These are phyloP conservation scores for Amoebophrya sp. DNA, from an alignment of 169 alveolate genomes.

Conservation along the genomic window DNA sequence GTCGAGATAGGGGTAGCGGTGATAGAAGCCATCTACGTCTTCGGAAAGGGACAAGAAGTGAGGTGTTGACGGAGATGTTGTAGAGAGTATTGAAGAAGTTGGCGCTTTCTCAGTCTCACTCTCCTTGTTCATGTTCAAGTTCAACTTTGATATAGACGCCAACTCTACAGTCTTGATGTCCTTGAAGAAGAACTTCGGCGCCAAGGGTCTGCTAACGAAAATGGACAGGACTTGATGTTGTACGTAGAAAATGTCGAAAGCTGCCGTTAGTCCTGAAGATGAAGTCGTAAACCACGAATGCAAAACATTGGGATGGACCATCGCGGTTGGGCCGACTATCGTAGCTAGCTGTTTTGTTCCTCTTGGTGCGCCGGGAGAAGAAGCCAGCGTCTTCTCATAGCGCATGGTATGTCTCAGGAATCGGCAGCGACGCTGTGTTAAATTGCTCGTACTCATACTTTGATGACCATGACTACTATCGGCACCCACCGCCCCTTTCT, in stretches of 20 bases:
- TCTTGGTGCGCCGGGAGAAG: no score
- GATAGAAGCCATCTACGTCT: not conserved
- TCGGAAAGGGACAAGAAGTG: not conserved
- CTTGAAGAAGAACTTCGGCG: constrained; percentile 2
- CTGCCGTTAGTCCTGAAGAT: not conserved
- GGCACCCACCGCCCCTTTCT: not conserved
- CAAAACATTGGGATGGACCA: not conserved
- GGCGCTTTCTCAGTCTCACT: not conserved
- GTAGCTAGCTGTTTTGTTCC: no score
- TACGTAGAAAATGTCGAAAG: not conserved
- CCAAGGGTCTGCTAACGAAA: not conserved
- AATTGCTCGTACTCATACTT: not conserved
- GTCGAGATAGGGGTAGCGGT: constrained; percentile 23
- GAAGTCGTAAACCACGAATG: not conserved
- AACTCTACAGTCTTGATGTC: not conserved
- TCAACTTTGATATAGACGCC: no score
- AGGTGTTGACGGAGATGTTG: not conserved
- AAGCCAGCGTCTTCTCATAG: no score
- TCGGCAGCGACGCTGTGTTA: not conserved
- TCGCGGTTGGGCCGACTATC: not conserved
- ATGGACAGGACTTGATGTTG: not conserved
- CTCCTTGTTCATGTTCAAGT: no score
- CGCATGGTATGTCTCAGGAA: no score
- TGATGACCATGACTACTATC: not conserved
- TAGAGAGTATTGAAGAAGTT: no score